Conservation (phyloP, 306 rosid species). For the Castanospermum australe region DNA sequence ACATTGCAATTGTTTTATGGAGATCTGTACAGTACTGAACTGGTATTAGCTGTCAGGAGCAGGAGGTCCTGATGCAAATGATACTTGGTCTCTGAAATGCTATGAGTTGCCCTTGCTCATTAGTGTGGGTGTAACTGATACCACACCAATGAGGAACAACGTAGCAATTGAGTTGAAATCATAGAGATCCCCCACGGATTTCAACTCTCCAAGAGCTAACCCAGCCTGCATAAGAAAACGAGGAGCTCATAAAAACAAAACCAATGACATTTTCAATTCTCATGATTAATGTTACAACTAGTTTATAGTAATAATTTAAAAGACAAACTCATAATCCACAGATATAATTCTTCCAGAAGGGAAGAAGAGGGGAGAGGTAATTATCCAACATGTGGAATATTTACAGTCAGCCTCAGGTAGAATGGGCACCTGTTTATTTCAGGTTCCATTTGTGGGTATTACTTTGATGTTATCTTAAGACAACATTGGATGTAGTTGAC, state of each 20-base stretch:
- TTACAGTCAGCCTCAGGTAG: background rate
- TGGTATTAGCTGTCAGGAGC: slow-evolving; percentile 27
- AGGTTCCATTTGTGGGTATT: background rate
- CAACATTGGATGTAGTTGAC: background rate
- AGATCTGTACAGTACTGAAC: slow-evolving; percentile 36
- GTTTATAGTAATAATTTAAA: background rate
- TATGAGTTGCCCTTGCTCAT: slow-evolving; percentile 67
- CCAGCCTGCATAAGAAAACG: slow-evolving; percentile 68
- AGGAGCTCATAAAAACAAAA: background rate
- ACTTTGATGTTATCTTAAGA: background rate
- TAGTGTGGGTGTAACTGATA: slow-evolving; percentile 79
- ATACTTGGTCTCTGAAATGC: slow-evolving; percentile 28
- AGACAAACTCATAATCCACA: background rate
- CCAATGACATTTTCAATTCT: background rate
- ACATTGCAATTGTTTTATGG: background rate
- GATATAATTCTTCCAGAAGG: background rate
- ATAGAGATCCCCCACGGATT: slow-evolving; percentile 80
- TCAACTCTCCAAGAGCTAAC: slow-evolving; percentile 86
- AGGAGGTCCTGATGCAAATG: slow-evolving; percentile 28
- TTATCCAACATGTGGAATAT: background rate
- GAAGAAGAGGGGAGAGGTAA: background rate
- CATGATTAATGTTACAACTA: background rate
- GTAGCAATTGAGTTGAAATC: slow-evolving; percentile 96
- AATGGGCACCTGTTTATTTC: background rate
- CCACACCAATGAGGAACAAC: slow-evolving; percentile 75